Evolutionary conservation across 345 rosid species (phyloP).

Genomic region (Arabis alpina): DNA sequence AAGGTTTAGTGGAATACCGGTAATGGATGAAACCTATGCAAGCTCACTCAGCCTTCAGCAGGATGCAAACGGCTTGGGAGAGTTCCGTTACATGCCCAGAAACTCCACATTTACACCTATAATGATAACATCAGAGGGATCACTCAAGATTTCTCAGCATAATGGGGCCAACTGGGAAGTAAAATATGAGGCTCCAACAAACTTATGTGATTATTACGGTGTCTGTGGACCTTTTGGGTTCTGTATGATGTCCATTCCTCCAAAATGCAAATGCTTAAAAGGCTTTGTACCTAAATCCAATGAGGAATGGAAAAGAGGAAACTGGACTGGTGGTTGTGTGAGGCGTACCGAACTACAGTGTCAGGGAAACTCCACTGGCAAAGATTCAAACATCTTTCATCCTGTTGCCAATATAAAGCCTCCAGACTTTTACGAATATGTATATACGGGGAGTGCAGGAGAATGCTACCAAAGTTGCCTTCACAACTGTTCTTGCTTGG

Average conservation of each 20-base stretch:
- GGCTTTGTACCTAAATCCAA: constrained; percentile 26
- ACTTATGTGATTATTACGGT: constrained; percentile 7
- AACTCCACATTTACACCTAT: background rate
- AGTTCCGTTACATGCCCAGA: no score
- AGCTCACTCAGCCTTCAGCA: constrained; percentile 15
- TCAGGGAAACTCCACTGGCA: background rate
- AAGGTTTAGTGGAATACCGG: constrained; percentile 20
- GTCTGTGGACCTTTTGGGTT: constrained; percentile 36
- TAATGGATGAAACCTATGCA: background rate
- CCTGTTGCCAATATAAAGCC: background rate
- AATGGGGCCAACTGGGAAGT: background rate
- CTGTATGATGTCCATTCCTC: constrained; percentile 1
- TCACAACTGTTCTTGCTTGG: constrained; percentile 33
- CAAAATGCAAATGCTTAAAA: constrained; percentile 25
- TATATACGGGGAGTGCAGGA: background rate
- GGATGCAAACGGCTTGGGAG: background rate
- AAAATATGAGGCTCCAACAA: background rate
- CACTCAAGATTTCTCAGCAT: background rate
- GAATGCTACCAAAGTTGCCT: constrained; percentile 13
- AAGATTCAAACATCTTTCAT: constrained; percentile 11
- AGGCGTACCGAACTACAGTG: constrained; percentile 11
- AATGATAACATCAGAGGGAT: constrained; percentile 7
- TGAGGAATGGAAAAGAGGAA: constrained; percentile 21
- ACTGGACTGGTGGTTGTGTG: constrained; percentile 35
- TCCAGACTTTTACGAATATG: constrained; percentile 23